Percentiles rank a stretch among this genome's conserved stretches.
phyloP scores from a whole-genome alignment of 805 yeast species.

The Candida incommunis region DNA sequence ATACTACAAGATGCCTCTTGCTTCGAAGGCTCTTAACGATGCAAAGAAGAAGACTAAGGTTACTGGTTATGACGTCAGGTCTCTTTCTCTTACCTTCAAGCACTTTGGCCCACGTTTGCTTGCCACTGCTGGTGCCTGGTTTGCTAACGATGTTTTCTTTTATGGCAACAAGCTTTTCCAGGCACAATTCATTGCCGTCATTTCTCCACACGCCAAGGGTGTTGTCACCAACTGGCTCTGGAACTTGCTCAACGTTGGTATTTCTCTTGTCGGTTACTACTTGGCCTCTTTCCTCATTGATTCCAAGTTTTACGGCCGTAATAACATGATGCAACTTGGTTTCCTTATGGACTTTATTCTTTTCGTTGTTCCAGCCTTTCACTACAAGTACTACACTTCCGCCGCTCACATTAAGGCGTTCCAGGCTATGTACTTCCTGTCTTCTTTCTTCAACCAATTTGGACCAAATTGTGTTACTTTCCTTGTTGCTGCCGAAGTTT shows the following conservation, averaged over 20 bases:
- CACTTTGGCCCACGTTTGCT: conserved; percentile 26
- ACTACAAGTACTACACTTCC: conserved; percentile 32
- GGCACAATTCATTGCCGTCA: conserved; percentile 26
- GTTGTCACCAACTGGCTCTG: conserved; percentile 38
- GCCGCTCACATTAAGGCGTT: conserved; percentile 17
- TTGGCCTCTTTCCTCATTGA: conserved; percentile 40
- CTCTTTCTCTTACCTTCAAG: conserved; percentile 15
- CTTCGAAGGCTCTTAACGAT: conserved; percentile 17
- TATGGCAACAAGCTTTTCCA: conserved; percentile 50
- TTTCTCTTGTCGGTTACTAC: conserved; percentile 61
- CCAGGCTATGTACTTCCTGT: conserved; percentile 45
- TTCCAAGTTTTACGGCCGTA: conserved; percentile 36
- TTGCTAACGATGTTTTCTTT: conserved; percentile 48
- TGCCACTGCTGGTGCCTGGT: conserved; percentile 48
- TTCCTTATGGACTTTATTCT: conserved; percentile 40
- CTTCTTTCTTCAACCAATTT: conserved; percentile 52
- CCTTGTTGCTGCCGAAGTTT: conserved; percentile 49
- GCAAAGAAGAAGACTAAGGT: conserved; percentile 20
- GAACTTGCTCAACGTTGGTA: conserved; percentile 42
- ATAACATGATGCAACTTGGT: conserved; percentile 41
- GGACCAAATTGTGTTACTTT: conserved; percentile 56
- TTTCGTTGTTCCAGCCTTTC: conserved; percentile 46
- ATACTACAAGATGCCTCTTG: conserved; percentile 22
- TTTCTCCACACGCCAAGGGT: conserved; percentile 31
- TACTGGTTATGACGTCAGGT: conserved; percentile 22